These are phyloP conservation scores for Talaromyces adpressus DNA, from an alignment of 495 filamentous ascomycete species.

Conservation along the genomic window DNA sequence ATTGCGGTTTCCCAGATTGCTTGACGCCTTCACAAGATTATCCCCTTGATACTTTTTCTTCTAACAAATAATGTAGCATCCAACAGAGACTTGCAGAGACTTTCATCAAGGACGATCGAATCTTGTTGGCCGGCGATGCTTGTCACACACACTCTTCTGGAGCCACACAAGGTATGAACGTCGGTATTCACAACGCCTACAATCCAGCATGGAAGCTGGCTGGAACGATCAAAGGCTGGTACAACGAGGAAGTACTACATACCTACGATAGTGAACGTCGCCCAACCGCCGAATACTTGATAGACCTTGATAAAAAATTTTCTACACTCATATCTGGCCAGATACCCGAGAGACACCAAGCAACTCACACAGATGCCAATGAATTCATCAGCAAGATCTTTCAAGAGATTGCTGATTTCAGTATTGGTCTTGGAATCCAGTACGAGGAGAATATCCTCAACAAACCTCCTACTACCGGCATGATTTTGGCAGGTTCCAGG, in stretches of 20 bases:
- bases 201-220: slow-evolving; percentile 54
- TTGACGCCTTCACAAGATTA: no score
- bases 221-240: slow-evolving; percentile 27
- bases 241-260: slow-evolving; percentile 22
- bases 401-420: not conserved
- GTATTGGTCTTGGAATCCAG: not conserved
- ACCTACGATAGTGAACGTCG: slow-evolving; percentile 34
- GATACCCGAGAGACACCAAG: not conserved
- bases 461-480: not conserved
- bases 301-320: not conserved
- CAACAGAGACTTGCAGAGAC: slow-evolving; percentile 26
- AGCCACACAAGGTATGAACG: slow-evolving; percentile 56
- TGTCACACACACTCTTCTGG: slow-evolving; percentile 53
- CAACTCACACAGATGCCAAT: not conserved
- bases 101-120: slow-evolving; percentile 17
- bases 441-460: not conserved
- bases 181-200: slow-evolving; percentile 50
- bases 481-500: not conserved
- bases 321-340: not conserved
- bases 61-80: slow-evolving; percentile 10
- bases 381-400: not conserved
- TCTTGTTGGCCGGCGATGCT: slow-evolving; percentile 48
- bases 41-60: not conserved
- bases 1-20: not conserved
- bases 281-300: not conserved